Conservation (phyloP, 1,284 basidiomycete species). For the Microbotryum lychnidis-dioicae region DNA sequence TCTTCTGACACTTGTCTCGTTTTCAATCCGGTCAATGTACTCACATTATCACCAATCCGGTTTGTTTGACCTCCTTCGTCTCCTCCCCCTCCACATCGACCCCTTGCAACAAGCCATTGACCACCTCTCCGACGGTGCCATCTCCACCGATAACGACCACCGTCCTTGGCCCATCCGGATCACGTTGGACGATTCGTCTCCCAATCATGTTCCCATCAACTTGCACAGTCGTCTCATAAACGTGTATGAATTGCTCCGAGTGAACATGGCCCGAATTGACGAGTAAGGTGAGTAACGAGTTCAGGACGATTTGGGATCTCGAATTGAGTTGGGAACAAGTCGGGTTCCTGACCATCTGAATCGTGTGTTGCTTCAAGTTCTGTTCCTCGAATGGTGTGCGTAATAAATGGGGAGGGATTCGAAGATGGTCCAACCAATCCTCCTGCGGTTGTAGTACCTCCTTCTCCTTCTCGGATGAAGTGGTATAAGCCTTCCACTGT, state of each 20-base stretch:
- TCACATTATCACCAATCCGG: slow-evolving; percentile 7
- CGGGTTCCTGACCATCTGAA: no score
- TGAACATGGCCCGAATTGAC: background rate
- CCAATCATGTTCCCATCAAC: slow-evolving; percentile 57
- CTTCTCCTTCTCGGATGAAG: no score
- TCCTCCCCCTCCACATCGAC: slow-evolving; percentile 19
- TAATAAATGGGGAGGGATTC: no score
- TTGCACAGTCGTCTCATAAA: slow-evolving; percentile 49
- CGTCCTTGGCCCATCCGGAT: background rate
- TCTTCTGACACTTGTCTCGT: no score
- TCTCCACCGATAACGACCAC: slow-evolving; percentile 53
- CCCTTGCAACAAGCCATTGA: slow-evolving; percentile 49
- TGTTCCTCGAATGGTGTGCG: no score
- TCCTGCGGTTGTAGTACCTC: no score
- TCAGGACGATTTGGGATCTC: no score
- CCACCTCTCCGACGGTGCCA: slow-evolving; percentile 79
- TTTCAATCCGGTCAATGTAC: background rate
- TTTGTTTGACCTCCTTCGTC: slow-evolving; percentile 28
- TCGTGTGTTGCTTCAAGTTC: no score
- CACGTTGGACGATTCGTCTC: slow-evolving; percentile 43
- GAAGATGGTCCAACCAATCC: no score
- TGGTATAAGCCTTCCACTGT: no score
- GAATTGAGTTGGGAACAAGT: no score
- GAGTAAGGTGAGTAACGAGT: no score
- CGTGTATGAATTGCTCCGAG: slow-evolving; percentile 11